These are phyloP conservation scores for Botryotinia globosa DNA, from an alignment of 2,329 filamentous ascomycete species.

Conservation along the genomic window DNA sequence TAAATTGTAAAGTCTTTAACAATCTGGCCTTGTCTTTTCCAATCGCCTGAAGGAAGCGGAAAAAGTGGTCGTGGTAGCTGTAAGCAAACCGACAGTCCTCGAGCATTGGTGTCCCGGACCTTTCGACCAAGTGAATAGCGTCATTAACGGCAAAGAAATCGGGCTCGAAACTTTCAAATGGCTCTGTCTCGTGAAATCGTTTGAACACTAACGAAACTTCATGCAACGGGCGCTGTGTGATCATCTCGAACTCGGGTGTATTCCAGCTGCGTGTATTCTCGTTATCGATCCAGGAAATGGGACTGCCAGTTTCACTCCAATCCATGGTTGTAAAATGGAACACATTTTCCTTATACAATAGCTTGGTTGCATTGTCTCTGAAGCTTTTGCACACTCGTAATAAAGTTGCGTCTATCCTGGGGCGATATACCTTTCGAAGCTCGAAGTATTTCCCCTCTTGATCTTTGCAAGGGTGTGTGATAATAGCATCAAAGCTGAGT, in stretches of 20 bases:
- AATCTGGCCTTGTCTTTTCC: background rate
- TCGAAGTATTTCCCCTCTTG: background rate
- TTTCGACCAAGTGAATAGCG: background rate
- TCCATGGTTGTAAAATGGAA: background rate
- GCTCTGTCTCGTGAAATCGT: background rate
- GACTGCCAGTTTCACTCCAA: background rate
- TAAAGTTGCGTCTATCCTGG: background rate
- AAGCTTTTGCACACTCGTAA: background rate
- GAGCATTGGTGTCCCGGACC: background rate
- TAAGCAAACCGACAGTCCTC: fast-evolving
- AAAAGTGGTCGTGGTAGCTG: background rate
- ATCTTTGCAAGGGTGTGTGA: background rate
- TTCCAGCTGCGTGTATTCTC: background rate
- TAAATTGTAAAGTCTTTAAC: background rate
- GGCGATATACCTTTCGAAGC: background rate
- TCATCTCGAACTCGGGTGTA: too few species aligned
- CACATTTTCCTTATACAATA: background rate
- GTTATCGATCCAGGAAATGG: background rate
- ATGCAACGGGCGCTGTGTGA: background rate
- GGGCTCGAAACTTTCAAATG: background rate
- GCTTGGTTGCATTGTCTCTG: background rate
- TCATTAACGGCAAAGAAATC: background rate
- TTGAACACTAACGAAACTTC: background rate
- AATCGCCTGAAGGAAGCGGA: background rate
- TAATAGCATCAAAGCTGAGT: background rate